Conservation (phyloP, 805 yeast genomes). For the Schwanniomyces yamadae region DNA sequence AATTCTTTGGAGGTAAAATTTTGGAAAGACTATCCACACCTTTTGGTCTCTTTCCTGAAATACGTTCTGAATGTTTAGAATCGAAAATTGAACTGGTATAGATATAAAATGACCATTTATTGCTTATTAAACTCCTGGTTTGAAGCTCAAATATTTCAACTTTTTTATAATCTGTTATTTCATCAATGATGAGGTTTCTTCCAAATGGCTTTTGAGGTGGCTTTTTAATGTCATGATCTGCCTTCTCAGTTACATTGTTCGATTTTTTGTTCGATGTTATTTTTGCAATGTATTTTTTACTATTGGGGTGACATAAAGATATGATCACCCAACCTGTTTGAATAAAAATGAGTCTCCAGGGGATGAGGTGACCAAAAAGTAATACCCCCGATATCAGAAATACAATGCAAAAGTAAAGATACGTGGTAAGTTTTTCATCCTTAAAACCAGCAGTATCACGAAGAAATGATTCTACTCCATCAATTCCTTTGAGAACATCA, state of each 20-base stretch:
- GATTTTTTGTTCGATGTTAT: conserved; percentile 9
- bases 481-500: conserved; percentile 48
- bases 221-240: conserved; percentile 4
- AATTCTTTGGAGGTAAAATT: conserved; percentile 65
- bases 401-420: conserved; percentile 44
- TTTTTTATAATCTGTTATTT: conserved; percentile 54
- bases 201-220: conserved; percentile 21
- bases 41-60: conserved; percentile 55
- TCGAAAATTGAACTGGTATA: conserved; percentile 60
- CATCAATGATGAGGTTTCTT: conserved; percentile 63
- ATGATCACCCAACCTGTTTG: conserved; percentile 56
- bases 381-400: conserved; percentile 36
- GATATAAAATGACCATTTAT: conserved; percentile 59
- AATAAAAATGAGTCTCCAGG: conserved; percentile 63
- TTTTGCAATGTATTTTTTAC: conserved; percentile 29
- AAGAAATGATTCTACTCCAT: conserved; percentile 52
- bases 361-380: conserved; percentile 52
- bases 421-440: conserved; percentile 66
- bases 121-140: conserved; percentile 57
- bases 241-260: conserved; percentile 5
- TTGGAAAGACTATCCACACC: conserved; percentile 58
- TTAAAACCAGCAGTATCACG: conserved; percentile 67
- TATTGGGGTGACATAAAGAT: conserved; percentile 59
- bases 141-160: conserved; percentile 82
- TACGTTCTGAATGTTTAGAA: conserved; percentile 38